Percentiles rank a stretch among this genome's conserved stretches.
These are phyloP conservation scores for Anastatica hierochuntica DNA, from an alignment of 345 rosid species.

Conservation along the genomic window DNA sequence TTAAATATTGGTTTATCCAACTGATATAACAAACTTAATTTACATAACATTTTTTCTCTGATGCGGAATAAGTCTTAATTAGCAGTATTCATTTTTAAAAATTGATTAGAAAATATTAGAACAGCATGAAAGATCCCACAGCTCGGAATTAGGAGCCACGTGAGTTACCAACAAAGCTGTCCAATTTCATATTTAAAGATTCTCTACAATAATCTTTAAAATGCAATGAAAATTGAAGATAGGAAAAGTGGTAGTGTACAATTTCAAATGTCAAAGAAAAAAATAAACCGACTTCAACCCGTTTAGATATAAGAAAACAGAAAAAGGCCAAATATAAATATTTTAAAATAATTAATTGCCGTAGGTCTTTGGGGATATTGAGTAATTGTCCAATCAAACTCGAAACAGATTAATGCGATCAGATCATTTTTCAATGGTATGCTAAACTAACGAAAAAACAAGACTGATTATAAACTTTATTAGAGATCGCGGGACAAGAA, in stretches of 20 bases:
- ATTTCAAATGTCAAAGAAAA: neutral
- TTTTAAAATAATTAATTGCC: neutral
- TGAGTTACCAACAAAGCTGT: constrained; percentile 69
- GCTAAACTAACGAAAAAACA: no score
- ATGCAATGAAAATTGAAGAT: neutral
- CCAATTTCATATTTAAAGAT: constrained; percentile 28
- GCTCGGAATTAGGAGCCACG: constrained; percentile 72
- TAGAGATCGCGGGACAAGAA: neutral
- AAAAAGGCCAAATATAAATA: no score
- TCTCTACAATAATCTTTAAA: neutral
- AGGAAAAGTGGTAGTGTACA: neutral
- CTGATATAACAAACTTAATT: no score
- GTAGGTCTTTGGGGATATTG: no score
- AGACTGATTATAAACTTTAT: constrained; percentile 8
- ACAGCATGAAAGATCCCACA: constrained; percentile 5
- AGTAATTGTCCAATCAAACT: no score
- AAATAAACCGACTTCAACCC: neutral
- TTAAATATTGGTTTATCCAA: no score
- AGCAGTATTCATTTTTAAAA: no score
- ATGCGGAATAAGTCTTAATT: no score
- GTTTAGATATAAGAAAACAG: constrained; percentile 8
- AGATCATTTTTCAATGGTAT: no score
- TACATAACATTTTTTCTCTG: no score
- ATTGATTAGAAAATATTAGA: neutral
- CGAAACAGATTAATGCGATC: no score